Conservation (phyloP, 2,329 filamentous ascomycete species). For the Botrytis porri region DNA sequence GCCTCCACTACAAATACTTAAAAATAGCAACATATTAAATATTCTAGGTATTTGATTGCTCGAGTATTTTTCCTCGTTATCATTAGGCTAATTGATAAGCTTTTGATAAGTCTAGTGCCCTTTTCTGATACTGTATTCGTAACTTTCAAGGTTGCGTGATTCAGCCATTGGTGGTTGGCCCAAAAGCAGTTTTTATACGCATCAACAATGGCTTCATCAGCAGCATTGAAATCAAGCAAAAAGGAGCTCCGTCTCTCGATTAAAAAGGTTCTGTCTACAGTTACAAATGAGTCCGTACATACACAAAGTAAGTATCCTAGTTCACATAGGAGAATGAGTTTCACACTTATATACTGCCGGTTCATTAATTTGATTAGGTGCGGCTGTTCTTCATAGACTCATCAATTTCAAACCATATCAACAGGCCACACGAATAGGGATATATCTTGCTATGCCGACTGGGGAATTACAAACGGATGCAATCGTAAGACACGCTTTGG, state of each 20-base stretch:
- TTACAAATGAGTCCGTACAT: constrained; percentile 60
- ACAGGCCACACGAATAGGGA: constrained; percentile 70
- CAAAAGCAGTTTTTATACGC: background rate
- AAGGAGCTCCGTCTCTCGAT: constrained; percentile 70
- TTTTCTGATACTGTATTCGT: background rate
- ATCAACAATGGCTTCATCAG: constrained; percentile 28
- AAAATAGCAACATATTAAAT: background rate
- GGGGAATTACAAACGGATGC: constrained; percentile 81
- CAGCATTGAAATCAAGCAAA: constrained; percentile 64
- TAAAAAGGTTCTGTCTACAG: constrained; percentile 59
- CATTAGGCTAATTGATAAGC: constrained; percentile 2
- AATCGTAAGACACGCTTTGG: constrained; percentile 79
- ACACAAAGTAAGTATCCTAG: constrained; percentile 62
- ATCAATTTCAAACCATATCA: constrained; percentile 70
- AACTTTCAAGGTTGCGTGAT: background rate
- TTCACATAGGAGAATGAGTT: background rate
- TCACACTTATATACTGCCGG: constrained; percentile 21
- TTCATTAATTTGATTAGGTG: constrained; percentile 48
- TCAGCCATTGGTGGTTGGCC: background rate
- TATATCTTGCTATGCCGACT: constrained; percentile 90
- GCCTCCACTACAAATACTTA: background rate
- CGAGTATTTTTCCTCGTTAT: background rate
- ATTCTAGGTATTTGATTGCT: background rate
- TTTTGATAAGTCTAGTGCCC: background rate
- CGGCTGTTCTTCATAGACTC: constrained; percentile 61